Percentiles rank a stretch among this genome's conserved stretches.
phyloP scores from a whole-genome alignment of 225 moss, liverwort and hornwort genomes.

The Sphagnum contortum region DNA sequence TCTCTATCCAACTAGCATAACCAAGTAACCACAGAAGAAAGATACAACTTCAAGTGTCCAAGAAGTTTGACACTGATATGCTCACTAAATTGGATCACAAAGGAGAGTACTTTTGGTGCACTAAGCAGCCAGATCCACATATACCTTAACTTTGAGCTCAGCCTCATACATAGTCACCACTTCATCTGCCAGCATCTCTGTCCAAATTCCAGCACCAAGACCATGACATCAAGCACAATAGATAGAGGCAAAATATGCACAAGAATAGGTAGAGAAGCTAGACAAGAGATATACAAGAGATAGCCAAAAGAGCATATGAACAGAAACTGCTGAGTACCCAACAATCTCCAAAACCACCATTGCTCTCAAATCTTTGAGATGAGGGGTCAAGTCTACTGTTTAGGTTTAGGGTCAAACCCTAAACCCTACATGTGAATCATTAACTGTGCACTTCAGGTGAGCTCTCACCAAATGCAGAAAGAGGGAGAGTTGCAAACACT shows the following conservation, averaged over 20 bases:
- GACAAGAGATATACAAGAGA: not conserved
- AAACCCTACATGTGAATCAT: too few species aligned
- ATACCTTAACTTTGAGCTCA: slow-evolving; percentile 87
- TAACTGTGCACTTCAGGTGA: too few species aligned
- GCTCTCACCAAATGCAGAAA: slow-evolving; percentile 55
- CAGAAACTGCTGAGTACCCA: too few species aligned
- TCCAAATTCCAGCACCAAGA: not conserved
- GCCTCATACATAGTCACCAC: slow-evolving; percentile 65
- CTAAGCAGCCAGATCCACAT: not conserved
- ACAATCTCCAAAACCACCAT: too few species aligned
- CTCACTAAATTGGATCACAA: too few species aligned
- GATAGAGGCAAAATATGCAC: not conserved
- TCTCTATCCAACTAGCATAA: slow-evolving; percentile 5
- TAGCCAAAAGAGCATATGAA: slow-evolving; percentile 1
- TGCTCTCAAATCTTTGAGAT: too few species aligned
- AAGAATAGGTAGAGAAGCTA: not conserved
- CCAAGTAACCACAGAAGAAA: not conserved
- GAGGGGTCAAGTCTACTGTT: too few species aligned
- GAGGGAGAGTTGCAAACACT: slow-evolving; percentile 65
- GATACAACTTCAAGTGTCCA: too few species aligned
- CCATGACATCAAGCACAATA: not conserved
- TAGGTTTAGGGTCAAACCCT: too few species aligned
- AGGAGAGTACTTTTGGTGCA: too few species aligned
- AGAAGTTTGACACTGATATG: too few species aligned
- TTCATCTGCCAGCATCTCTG: slow-evolving; percentile 74